Conservation (phyloP, 2,329 filamentous ascomycete species). For the Trichoderma arundinaceum region DNA sequence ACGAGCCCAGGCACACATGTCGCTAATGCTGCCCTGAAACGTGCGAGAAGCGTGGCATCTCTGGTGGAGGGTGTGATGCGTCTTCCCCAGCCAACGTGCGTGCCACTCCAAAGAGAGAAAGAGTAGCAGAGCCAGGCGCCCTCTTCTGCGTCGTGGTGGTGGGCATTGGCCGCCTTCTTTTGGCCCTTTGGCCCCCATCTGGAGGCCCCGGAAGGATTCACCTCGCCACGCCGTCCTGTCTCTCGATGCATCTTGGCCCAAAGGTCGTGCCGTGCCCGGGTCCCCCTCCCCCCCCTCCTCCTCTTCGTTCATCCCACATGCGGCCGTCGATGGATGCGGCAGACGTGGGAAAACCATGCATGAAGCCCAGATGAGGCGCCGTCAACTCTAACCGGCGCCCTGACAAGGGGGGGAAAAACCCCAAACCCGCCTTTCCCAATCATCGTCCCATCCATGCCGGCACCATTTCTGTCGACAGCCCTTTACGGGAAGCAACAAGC, state of each 20-base stretch:
- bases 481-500: no score
- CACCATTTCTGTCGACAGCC: no score
- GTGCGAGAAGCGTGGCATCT: constrained; percentile 32
- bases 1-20: constrained; percentile 10
- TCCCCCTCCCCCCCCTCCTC: neutral
- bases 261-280: neutral
- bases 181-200: no score
- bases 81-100: no score
- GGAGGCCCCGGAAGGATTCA: constrained; percentile 29
- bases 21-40: constrained; percentile 32
- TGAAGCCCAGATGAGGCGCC: constrained; percentile 17
- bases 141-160: no score
- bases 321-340: constrained; percentile 5
- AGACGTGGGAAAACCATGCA: neutral
- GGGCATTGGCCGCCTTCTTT: no score
- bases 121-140: no score
- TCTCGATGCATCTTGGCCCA: neutral
- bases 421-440: neutral
- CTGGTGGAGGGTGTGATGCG: neutral
- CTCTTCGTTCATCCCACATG: constrained; percentile 21
- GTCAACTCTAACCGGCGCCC: constrained; percentile 26
- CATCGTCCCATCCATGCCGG: constrained; percentile 10
- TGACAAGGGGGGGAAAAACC: neutral
- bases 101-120: no score
- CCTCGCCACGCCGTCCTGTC: neutral